Conservation (phyloP, 2,329 filamentous ascomycete species). For the Aureobasidium sp. region DNA sequence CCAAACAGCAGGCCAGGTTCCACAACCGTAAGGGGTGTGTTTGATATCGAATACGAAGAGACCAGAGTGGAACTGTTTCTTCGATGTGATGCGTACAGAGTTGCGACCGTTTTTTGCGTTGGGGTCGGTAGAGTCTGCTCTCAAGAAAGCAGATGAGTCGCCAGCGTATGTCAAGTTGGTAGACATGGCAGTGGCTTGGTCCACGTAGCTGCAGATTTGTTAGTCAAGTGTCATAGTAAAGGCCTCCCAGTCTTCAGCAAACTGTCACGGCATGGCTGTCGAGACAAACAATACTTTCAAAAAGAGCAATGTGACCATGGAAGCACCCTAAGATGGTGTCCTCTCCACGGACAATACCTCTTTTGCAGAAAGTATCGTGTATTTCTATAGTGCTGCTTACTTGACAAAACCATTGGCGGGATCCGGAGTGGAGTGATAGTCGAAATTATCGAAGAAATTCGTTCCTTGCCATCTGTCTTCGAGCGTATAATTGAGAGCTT, state of each 20-base stretch:
- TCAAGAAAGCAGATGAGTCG: conserved; percentile 21
- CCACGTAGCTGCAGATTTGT: no score
- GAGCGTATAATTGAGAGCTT: conserved; percentile 21
- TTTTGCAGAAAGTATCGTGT: no score
- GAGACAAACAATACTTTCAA: no score
- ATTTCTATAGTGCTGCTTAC: conserved; percentile 27
- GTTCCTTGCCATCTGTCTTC: conserved; percentile 32
- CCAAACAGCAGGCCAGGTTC: conserved; percentile 60
- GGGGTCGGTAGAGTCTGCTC: conserved; percentile 23
- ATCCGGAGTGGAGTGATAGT: conserved; percentile 40
- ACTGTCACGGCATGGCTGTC: no score
- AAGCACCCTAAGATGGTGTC: no score
- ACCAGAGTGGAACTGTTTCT: conserved; percentile 50
- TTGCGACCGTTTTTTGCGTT: conserved; percentile 43
- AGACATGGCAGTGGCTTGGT: conserved; percentile 19
- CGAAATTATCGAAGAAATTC: conserved; percentile 43
- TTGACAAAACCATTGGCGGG: conserved; percentile 45
- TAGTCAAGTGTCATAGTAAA: no score
- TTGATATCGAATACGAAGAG: conserved; percentile 61
- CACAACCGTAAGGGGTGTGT: conserved; percentile 56
- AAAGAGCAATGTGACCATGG: no score
- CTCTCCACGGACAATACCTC: no score
- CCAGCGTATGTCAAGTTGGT: conserved; percentile 25
- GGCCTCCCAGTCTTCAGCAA: no score
- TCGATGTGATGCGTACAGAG: conserved; percentile 56